Evolutionary conservation across 2,329 filamentous ascomycete species (phyloP).

Genomic region (Leptographium flavum): DNA sequence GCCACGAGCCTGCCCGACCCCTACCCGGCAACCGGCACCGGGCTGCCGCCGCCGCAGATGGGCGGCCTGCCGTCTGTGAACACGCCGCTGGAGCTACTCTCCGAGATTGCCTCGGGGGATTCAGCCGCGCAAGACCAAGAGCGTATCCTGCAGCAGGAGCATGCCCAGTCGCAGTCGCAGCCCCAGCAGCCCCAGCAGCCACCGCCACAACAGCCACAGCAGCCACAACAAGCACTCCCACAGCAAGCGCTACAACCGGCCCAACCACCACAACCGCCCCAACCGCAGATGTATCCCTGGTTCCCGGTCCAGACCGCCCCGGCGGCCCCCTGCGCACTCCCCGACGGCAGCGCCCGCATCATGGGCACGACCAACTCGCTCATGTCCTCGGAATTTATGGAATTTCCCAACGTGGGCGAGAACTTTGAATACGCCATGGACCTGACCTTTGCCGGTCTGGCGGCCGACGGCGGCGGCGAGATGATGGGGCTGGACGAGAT

Average conservation of each 20-base stretch:
- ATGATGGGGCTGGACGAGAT: slow-evolving; percentile 16
- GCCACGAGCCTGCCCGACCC: background rate
- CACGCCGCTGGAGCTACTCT: slow-evolving; percentile 41
- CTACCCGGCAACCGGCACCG: background rate
- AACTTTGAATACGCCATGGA: slow-evolving; percentile 30
- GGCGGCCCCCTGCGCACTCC: background rate
- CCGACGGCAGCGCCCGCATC: background rate
- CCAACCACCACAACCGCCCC: slow-evolving; percentile 1
- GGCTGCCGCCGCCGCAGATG: slow-evolving; percentile 2
- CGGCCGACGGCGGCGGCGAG: slow-evolving; percentile 5
- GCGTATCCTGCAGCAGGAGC: slow-evolving; percentile 1
- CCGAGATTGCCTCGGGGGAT: slow-evolving; percentile 39
- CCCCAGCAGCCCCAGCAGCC: slow-evolving; percentile 4
- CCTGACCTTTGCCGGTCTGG: slow-evolving; percentile 21
- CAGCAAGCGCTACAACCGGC: slow-evolving; percentile 5
- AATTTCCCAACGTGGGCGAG: slow-evolving; percentile 22
- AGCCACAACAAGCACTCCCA: background rate
- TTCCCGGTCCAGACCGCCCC: background rate
- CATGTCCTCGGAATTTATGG: slow-evolving; percentile 17
- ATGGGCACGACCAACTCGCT: background rate
- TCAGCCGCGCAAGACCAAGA: slow-evolving; percentile 10
- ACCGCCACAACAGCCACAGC: slow-evolving; percentile 6
- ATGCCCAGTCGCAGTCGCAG: background rate
- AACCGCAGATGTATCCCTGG: background rate
- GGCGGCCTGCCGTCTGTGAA: slow-evolving; percentile 22